Evolutionary conservation across 208 protist species (phyloP), one percentile per base, ranked within the genome.

Genomic region (Acanthamoeba rhysodes): DNA sequence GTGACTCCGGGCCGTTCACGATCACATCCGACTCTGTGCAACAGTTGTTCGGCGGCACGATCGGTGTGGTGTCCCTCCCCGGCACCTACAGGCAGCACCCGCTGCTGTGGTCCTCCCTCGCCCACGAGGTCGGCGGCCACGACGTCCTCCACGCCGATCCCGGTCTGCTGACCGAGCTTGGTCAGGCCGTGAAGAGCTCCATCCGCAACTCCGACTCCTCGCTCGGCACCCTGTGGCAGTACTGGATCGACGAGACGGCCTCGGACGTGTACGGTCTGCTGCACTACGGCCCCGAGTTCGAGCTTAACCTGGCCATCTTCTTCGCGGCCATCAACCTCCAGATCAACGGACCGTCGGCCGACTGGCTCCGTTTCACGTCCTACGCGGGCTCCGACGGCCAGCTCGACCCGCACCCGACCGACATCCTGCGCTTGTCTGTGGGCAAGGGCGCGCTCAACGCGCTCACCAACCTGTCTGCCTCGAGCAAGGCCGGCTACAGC

Each of bases 161-260:
- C 27, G 70, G 70, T 12, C 70, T 78, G n/a, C 70, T 78, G 14
- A 20, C 14, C 16, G 70, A 78, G 34, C 70, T 78, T 8, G 70
- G 70, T 2, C 9, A 34, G 32, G 70, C 70, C 24, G 70, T 78
- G 18, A 37, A 78, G 27, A 24, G 41, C 9, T 9, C 24, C 16
- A 20, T 78, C 20, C 27, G 34, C 24, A 24, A 24, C n/a, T 12
- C 16, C 16, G 70, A 78, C 32, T 7, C 70, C 32, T 16, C n/a
- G 14, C 32, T 78, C 8, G 70, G 29, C 34, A 10, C 9, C 32
- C 70, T 78, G 9, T 78, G 70, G 70, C 32, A 78, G 34, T 78
- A 78, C n/a, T 78, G 70, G 70, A 78, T 78, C 70, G 70, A 78
- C 70, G 70, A 78, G 32, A 78, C 70, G 70, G 70, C 70, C 6